Evolutionary conservation across 73 alveolate genomes (phyloP), one percentile per base, ranked within the genome.

Genomic region (Effrenium voratum): DNA sequence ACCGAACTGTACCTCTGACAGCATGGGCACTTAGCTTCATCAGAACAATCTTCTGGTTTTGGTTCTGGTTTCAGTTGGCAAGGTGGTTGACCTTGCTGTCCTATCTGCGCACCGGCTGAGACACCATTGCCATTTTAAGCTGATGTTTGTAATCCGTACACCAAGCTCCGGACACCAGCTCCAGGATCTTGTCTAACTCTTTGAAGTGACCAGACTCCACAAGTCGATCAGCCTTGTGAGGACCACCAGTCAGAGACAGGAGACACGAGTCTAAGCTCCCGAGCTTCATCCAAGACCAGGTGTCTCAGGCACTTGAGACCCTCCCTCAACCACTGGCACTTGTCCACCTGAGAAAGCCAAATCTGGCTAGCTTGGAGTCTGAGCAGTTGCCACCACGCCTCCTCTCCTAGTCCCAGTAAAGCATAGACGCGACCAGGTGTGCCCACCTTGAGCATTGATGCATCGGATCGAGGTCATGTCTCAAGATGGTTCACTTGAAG

Each of bases 381-480:
- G 26, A 52, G 19, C 63, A 52, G 19, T 19, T 52, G 63, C 63
- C 22, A 19, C 36, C 73, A 19, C 1, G 47, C 96, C 84, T 88
- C 96, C 80, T 98, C 99, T 60, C 99, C 99, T 87, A 99, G 99
- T 66, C 99, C 99, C 55, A 99, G 98, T 85, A 99, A 99, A 98
- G 99, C 99, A 99, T 99, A 99, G 28, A 99, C 86, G 75, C 99
- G 99, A 76, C 99, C 99, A 5, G 99, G 99, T 1, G 99, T 99
- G 70, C 99, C 99, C 30, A 99, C 99, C 87, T 99, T 95, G 59
- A 99, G 98, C 70, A 16, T n/a, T n/a, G n/a, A n/a, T n/a, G n/a
- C n/a, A n/a, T n/a, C n/a, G n/a, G n/a, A n/a, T n/a, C n/a, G n/a
- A n/a, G n/a, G n/a, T n/a, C n/a, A n/a, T n/a, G n/a, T n/a, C n/a